phyloP scores from a whole-genome alignment of 441 rosid species.

The Croton setiger region DNA sequence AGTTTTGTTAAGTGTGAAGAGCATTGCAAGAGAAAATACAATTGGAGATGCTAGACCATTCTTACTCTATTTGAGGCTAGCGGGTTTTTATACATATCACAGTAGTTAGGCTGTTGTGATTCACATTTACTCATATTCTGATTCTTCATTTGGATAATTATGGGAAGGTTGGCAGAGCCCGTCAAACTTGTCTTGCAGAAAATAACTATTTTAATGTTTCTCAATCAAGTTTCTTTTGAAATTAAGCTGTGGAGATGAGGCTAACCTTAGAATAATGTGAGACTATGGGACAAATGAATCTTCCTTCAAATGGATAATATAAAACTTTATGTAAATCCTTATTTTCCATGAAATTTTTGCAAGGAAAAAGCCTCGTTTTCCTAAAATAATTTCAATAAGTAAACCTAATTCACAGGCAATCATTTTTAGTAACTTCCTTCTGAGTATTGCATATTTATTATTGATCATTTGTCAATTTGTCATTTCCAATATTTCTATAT shows the following conservation, averaged over 20 bases:
- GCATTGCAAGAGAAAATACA: no score
- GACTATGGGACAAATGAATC: neutral
- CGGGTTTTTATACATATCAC: neutral
- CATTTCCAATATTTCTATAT: neutral
- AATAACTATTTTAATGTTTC: neutral
- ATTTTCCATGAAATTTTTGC: neutral
- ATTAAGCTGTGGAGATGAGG: neutral
- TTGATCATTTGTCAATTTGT: neutral
- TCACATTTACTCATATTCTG: neutral
- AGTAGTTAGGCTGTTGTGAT: neutral
- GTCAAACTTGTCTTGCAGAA: neutral
- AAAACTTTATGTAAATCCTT: neutral
- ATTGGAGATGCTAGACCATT: no score
- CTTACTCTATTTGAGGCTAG: no score
- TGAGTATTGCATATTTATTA: neutral
- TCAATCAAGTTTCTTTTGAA: neutral
- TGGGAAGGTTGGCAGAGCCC: neutral
- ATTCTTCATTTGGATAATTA: conserved; percentile 4
- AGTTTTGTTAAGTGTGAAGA: no score
- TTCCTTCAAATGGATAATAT: neutral
- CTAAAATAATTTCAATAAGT: neutral
- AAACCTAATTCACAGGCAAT: neutral
- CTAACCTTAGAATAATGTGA: no score
- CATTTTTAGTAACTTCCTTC: neutral
- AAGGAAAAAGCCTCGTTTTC: no score